phyloP scores from a whole-genome alignment of 345 rosid genomes.

The Dipteronia dyeriana region DNA sequence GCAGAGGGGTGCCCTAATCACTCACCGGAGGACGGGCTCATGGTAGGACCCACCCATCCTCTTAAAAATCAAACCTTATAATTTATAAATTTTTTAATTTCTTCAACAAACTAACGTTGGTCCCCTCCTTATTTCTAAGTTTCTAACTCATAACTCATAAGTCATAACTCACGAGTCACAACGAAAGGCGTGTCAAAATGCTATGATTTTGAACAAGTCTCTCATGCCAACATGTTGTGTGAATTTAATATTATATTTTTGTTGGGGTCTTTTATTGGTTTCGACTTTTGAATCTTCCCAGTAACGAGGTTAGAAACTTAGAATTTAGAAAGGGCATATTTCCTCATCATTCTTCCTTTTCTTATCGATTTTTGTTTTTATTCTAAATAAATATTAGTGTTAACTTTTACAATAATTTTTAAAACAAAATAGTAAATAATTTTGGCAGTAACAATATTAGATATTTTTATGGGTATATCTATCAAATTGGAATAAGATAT shows the following conservation, averaged over 20 bases:
- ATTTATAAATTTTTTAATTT: neutral
- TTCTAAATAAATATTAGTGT: too few relatives aligned
- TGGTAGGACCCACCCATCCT: slow-evolving; percentile 15
- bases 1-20: slow-evolving; percentile 8
- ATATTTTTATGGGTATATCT: too few relatives aligned
- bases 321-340: neutral
- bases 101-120: neutral
- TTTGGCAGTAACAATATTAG: too few relatives aligned
- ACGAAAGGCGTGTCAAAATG: neutral
- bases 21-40: neutral
- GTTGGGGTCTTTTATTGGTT: neutral
- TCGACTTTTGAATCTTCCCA: neutral
- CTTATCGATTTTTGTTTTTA: too few relatives aligned
- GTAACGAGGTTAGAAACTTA: neutral
- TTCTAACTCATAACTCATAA: neutral
- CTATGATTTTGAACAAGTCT: neutral
- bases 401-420: too few relatives aligned
- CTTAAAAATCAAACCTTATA: neutral
- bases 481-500: too few relatives aligned
- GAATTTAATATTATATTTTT: too few relatives aligned
- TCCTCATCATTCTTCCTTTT: too few relatives aligned
- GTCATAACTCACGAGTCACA: neutral
- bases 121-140: neutral
- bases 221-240: neutral
- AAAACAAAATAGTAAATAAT: too few relatives aligned